These are phyloP conservation scores for Ocimum tenuiflorum DNA, from an alignment of 257 asterid species.

Conservation along the genomic window DNA sequence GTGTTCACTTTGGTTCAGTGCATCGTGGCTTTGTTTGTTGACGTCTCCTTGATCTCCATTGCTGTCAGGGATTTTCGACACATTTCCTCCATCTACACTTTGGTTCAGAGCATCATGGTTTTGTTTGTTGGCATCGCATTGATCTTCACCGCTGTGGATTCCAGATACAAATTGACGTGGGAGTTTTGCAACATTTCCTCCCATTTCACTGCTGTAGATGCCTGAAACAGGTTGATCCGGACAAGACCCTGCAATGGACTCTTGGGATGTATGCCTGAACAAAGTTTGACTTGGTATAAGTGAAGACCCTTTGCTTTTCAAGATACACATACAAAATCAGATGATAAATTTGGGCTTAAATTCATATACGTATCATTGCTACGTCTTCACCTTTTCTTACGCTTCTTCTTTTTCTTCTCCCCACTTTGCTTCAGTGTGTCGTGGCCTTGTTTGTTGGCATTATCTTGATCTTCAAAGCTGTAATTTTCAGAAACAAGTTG, in stretches of 20 bases:
- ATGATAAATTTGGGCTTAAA: background rate
- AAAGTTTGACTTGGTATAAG: conserved; percentile 7
- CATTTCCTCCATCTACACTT: background rate
- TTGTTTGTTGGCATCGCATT: no score
- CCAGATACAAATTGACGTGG: no score
- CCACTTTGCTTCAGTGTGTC: background rate
- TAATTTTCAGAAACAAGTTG: conserved; percentile 21
- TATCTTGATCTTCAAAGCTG: background rate
- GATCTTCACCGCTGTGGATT: no score
- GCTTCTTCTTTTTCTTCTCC: no score
- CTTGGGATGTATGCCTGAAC: conserved; percentile 30
- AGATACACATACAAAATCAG: background rate
- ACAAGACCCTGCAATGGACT: conserved; percentile 28
- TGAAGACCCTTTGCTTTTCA: no score
- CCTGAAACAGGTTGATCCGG: conserved; percentile 29
- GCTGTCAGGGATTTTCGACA: conserved; percentile 15
- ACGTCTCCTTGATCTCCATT: background rate
- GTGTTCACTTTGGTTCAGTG: background rate
- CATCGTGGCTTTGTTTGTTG: conserved; percentile 4
- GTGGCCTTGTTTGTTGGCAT: conserved; percentile 4
- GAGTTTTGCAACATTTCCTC: no score
- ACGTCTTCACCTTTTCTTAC: background rate
- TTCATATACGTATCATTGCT: background rate
- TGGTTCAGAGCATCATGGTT: no score
- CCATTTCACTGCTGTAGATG: no score